Conservation (phyloP, 495 filamentous ascomycete species). For the Sporormia fimetaria region DNA sequence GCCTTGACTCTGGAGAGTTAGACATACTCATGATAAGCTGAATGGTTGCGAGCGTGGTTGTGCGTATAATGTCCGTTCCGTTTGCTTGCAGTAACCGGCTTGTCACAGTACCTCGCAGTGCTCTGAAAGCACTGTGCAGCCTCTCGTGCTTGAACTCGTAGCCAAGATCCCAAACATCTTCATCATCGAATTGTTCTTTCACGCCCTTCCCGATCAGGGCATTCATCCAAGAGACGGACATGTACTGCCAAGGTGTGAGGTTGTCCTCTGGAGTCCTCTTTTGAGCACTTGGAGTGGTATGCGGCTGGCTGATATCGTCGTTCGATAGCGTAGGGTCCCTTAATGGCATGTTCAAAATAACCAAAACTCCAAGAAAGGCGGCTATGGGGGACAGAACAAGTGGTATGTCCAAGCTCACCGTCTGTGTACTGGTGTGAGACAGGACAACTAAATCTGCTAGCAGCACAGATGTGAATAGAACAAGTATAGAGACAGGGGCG, state of each 20-base stretch:
- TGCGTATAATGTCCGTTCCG: conserved; percentile 60
- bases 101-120: conserved; percentile 59
- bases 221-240: conserved; percentile 72
- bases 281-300: conserved; percentile 43
- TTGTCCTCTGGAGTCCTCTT: conserved; percentile 75
- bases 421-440: conserved; percentile 26
- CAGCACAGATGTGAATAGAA: conserved; percentile 30
- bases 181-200: conserved; percentile 53
- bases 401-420: conserved; percentile 32
- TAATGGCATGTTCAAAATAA: conserved; percentile 62
- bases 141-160: conserved; percentile 66
- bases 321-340: conserved; percentile 47
- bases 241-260: conserved; percentile 66
- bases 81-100: conserved; percentile 59
- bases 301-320: conserved; percentile 51
- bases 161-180: conserved; percentile 65
- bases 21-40: conserved; percentile 46
- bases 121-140: conserved; percentile 60
- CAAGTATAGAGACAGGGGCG: conserved; percentile 32
- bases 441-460: conserved; percentile 33
- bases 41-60: conserved; percentile 47
- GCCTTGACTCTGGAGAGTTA: conserved; percentile 4
- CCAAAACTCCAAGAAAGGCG: conserved; percentile 36
- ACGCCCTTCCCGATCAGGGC: conserved; percentile 56
- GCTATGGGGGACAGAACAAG: conserved; percentile 33